These are phyloP conservation scores for Mallotus repandus DNA, from an alignment of 441 rosid species.

Conservation along the genomic window DNA sequence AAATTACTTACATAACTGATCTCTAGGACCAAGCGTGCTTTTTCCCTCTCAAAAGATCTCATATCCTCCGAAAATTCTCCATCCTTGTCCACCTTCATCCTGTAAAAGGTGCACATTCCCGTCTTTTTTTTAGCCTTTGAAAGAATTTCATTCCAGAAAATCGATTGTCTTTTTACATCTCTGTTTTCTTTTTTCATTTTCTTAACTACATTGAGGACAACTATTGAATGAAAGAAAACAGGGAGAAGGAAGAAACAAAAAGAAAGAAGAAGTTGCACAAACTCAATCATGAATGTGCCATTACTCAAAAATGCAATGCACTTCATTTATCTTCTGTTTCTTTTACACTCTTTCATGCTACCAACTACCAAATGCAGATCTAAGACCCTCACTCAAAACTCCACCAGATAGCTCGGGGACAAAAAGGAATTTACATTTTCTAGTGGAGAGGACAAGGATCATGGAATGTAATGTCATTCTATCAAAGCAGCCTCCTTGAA, in stretches of 20 bases:
- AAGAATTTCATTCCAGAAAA: not conserved
- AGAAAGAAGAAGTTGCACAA: not conserved
- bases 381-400: conserved; percentile 22
- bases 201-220: conserved; percentile 3
- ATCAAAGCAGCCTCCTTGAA: conserved; percentile 9
- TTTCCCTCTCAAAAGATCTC: too few relatives aligned
- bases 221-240: not conserved
- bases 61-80: too few relatives aligned
- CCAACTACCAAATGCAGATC: conserved; percentile 10
- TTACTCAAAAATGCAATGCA: conserved; percentile 20
- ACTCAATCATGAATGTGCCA: conserved; percentile 1
- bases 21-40: too few relatives aligned
- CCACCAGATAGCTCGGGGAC: conserved; percentile 20
- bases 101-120: too few relatives aligned
- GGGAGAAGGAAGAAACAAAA: not conserved
- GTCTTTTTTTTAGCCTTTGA: too few relatives aligned
- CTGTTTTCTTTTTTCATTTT: not conserved
- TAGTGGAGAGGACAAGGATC: conserved; percentile 30
- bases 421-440: conserved; percentile 30
- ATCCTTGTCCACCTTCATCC: too few relatives aligned
- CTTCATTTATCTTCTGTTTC: conserved; percentile 4
- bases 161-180: not conserved
- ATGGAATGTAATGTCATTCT: not conserved
- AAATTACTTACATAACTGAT: too few relatives aligned
- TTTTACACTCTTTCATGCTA: not conserved